Percentiles rank a stretch among this genome's conserved stretches.
Conservation (phyloP, 2,329 filamentous ascomycete species). For the Pseudogymnoascus sp. region DNA sequence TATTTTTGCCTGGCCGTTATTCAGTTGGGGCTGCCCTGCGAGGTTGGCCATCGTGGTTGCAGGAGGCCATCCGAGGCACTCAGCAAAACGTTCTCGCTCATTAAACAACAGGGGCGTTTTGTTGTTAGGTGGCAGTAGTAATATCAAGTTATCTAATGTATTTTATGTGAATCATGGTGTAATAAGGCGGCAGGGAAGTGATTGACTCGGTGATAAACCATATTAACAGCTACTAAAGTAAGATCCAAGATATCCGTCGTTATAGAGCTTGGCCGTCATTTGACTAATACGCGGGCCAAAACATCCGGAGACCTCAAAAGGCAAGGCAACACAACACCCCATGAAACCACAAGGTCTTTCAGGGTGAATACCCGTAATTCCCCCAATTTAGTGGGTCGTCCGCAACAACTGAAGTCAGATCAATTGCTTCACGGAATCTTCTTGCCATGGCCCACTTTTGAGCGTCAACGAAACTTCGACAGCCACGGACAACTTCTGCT, state of each 20-base stretch:
- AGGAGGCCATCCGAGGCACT: neutral
- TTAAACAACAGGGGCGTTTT: neutral
- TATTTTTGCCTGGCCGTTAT: slow-evolving; percentile 10
- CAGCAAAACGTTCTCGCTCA: neutral
- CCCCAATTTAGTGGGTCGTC: no score
- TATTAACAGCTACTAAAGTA: no score
- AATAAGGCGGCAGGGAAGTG: neutral
- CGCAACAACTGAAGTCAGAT: no score
- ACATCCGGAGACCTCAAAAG: no score
- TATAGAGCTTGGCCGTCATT: neutral
- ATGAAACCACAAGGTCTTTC: no score
- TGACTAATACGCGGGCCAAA: no score
- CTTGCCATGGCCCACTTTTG: no score
- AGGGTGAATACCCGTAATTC: no score
- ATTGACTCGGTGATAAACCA: neutral
- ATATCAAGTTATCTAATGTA: neutral
- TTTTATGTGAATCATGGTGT: neutral
- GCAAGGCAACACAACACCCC: no score
- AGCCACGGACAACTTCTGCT: no score
- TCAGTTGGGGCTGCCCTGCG: neutral
- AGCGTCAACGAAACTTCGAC: no score
- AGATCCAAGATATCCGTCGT: neutral
- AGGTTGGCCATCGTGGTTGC: neutral
- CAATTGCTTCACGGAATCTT: no score
- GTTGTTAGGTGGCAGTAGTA: neutral